Evolutionary conservation across 768 basidiomycete species (phyloP), one percentile per base, ranked within the genome.

Genomic region (Podaxis carcinomalis): DNA sequence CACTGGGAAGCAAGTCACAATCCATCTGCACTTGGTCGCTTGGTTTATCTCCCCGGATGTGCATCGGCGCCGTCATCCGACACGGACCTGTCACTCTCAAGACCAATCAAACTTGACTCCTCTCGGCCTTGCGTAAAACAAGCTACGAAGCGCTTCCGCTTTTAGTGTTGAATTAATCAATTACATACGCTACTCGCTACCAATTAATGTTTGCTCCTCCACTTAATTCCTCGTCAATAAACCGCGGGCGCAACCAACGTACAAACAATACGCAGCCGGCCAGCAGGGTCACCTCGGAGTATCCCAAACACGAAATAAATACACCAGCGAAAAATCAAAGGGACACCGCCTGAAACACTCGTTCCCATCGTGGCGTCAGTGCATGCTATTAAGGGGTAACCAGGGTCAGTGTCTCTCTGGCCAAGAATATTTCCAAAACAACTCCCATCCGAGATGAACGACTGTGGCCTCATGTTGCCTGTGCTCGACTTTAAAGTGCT

Each of bases 61-160:
- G n/a, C 6, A 13, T 21, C 37, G 21, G 49, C 49, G 37, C 47
- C 50, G 36, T 51, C 36, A 40, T 59, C 57, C 50, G 50, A 59
- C 13, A 59, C 47, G 49, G 50, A 51, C 49, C 57, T 59, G 57
- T 59, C 57, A 51, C 36, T 51, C 52, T 14, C 25, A 14, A 37
- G 46, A 57, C 56, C 56, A 57, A 57, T 57, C 56, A 57, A 28
- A 51, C 57, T 36, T 35, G 35, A 37, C 56, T 55, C 13, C 23
- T 40, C 27, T n/a, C 23, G 19, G 10, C 42, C 7, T 39, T 49
- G 19, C 28, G 10, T 44, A 37, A 37, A 28, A 5, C 58, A 27
- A 19, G 42, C 58, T 59, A 51, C 42, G 59, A 59, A 53, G 51
- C 59, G 37, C 2, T 54, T 14, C 59, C 59, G 21, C 13, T 55